Conservation (phyloP, 2,329 filamentous ascomycete genomes). For the Sporothrix dimorphospora region DNA sequence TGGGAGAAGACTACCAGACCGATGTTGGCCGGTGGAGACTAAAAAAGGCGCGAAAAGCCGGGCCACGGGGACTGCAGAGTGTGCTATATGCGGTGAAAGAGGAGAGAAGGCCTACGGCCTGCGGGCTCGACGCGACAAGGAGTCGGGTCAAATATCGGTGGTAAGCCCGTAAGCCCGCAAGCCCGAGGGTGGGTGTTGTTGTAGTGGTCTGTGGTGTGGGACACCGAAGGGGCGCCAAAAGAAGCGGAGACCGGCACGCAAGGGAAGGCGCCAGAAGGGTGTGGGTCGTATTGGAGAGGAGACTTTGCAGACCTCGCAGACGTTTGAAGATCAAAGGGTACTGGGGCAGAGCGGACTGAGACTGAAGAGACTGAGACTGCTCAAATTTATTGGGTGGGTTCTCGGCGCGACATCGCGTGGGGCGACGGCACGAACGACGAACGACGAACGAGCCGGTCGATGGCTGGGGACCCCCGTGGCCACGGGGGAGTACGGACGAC, state of each 20-base stretch:
- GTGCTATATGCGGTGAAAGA: not conserved
- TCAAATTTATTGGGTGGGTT: not conserved
- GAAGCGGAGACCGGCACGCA: slow-evolving; percentile 17
- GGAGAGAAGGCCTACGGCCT: not conserved
- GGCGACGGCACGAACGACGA: not conserved
- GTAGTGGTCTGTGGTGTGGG: too few species aligned
- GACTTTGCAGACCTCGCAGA: too few species aligned
- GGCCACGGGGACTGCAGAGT: not conserved
- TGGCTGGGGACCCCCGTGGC: too few species aligned
- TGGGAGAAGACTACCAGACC: not conserved
- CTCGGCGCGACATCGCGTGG: not conserved
- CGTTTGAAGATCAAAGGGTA: too few species aligned
- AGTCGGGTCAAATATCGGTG: not conserved
- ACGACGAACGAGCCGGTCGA: not conserved
- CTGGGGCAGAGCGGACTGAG: too few species aligned
- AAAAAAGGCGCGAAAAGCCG: not conserved
- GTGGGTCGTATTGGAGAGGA: not conserved
- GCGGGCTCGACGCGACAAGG: not conserved
- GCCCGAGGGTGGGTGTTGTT: not conserved
- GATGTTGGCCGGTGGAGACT: not conserved
- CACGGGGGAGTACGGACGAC: not conserved
- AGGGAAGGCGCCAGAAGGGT: slow-evolving; percentile 6
- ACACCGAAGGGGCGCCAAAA: not conserved
- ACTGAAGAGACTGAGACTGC: too few species aligned
- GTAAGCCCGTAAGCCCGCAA: slow-evolving; percentile 13